Percentiles rank a stretch among this genome's conserved stretches.
phyloP scores from a whole-genome alignment of 495 filamentous ascomycete species.

The Neurospora pannonica region DNA sequence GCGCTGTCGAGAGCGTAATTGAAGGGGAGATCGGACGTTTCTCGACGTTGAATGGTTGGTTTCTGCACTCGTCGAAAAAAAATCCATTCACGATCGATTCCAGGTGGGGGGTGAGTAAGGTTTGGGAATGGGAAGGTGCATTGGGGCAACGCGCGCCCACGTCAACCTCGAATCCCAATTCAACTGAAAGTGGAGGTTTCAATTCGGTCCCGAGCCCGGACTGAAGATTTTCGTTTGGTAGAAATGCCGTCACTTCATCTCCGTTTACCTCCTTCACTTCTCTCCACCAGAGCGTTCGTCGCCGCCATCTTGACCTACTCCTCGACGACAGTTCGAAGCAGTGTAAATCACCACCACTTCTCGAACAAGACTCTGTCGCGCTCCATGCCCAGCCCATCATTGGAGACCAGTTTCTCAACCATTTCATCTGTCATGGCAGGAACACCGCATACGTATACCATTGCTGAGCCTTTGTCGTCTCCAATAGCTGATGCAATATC shows the following conservation, averaged over 20 bases:
- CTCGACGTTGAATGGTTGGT: neutral
- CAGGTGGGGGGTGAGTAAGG: neutral
- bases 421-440: slow-evolving; percentile 73
- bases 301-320: neutral
- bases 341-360: slow-evolving; percentile 69
- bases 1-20: neutral
- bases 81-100: neutral
- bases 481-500: slow-evolving; percentile 45
- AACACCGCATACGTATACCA: slow-evolving; percentile 74
- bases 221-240: neutral
- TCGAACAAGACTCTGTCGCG: slow-evolving; percentile 59
- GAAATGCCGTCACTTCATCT: neutral
- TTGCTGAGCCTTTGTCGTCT: slow-evolving; percentile 36
- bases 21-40: neutral
- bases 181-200: neutral
- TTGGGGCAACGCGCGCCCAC: neutral
- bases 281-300: neutral
- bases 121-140: neutral
- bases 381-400: slow-evolving; percentile 42
- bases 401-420: slow-evolving; percentile 41
- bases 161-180: neutral
- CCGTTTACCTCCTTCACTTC: neutral
- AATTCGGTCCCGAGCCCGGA: neutral
- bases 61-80: neutral
- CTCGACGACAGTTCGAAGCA: neutral